phyloP scores from a whole-genome alignment of 2,329 filamentous ascomycete genomes.

The Delphinella strobiligena region DNA sequence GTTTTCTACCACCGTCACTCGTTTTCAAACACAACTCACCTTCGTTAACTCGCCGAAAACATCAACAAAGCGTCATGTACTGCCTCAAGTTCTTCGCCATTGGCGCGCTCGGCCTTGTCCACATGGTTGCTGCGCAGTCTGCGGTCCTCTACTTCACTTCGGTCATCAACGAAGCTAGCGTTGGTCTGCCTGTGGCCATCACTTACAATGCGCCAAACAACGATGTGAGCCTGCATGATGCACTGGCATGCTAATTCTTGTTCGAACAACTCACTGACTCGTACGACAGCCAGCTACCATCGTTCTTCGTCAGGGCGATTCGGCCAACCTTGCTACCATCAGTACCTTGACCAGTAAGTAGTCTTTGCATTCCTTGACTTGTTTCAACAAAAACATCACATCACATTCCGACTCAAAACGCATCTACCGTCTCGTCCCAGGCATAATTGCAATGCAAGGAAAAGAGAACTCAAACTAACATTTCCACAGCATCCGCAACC shows the following conservation, averaged over 20 bases:
- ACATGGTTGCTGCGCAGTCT: conserved; percentile 34
- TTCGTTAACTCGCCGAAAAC: conserved; percentile 1
- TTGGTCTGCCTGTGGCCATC: conserved; percentile 34
- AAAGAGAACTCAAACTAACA: not conserved
- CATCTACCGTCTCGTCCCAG: too few species aligned
- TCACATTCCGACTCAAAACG: conserved; percentile 1
- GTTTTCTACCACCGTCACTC: not conserved
- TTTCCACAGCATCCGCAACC: conserved; percentile 25
- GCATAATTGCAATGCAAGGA: not conserved
- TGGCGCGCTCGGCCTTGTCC: conserved; percentile 28
- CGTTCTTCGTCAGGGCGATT: conserved; percentile 41
- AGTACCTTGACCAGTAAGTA: conserved; percentile 35
- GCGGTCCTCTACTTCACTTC: conserved; percentile 39
- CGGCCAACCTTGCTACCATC: conserved; percentile 39
- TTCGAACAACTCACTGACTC: conserved; percentile 13
- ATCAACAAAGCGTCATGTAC: conserved; percentile 6
- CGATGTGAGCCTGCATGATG: conserved; percentile 6
- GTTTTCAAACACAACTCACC: not conserved
- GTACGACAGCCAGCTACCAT: conserved; percentile 42
- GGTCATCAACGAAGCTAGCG: conserved; percentile 34
- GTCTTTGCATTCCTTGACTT: not conserved
- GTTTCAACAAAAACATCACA: not conserved
- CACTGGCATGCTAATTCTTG: not conserved
- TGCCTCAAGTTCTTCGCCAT: conserved; percentile 38
- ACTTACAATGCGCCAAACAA: conserved; percentile 16